phyloP scores from a whole-genome alignment of 1,284 basidiomycete genomes.

The Trametes versicolor region DNA sequence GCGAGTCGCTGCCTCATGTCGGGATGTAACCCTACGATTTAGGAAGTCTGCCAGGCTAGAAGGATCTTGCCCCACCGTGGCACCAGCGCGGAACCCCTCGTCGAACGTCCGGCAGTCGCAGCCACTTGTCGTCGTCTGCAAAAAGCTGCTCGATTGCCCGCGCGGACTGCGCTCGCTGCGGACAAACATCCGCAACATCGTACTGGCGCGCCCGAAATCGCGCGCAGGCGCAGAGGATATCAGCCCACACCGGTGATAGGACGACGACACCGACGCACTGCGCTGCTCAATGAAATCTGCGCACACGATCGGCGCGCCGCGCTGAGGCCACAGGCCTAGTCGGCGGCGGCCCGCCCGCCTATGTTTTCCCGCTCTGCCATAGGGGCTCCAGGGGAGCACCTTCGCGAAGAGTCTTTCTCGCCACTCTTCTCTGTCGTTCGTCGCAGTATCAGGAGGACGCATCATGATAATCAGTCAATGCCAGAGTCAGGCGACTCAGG shows the following conservation, averaged over 20 bases:
- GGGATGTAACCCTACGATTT: conserved; percentile 24
- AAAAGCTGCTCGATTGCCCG: background rate
- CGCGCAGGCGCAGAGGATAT: conserved; percentile 3
- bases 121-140: background rate
- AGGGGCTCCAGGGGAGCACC: background rate
- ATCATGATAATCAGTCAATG: conserved; percentile 35
- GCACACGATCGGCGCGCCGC: background rate
- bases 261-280: background rate
- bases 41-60: conserved; percentile 4
- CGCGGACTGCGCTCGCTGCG: conserved; percentile 17
- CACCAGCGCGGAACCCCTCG: background rate
- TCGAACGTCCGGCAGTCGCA: conserved; percentile 10
- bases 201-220: conserved; percentile 4
- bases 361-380: background rate
- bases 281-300: conserved; percentile 7
- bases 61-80: conserved; percentile 9
- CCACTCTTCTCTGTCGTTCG: conserved; percentile 15
- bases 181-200: conserved; percentile 1
- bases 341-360: background rate
- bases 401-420: background rate
- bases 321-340: background rate
- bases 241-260: conserved; percentile 5
- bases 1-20: conserved; percentile 30
- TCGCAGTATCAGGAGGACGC: conserved; percentile 27
- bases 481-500: conserved; percentile 10